These are phyloP conservation scores for Nidula microcarpa DNA, from an alignment of 768 basidiomycete species.

Conservation along the genomic window DNA sequence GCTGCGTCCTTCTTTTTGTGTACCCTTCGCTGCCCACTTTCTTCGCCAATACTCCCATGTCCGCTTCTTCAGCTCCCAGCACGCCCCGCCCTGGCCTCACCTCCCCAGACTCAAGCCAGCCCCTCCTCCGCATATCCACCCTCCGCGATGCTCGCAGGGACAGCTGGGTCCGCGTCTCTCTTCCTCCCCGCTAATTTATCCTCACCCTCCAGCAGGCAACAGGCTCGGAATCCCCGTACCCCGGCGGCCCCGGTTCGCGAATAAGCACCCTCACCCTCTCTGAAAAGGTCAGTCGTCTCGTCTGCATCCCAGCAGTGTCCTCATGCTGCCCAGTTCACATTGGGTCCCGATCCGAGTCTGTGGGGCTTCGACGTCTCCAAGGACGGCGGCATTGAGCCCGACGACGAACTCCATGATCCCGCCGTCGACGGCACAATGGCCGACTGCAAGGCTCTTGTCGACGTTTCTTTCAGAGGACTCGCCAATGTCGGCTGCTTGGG, in stretches of 20 bases:
- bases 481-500: conserved; percentile 71
- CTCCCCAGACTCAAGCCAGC: conserved; percentile 25
- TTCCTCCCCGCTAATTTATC: neutral
- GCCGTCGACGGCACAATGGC: conserved; percentile 23
- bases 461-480: conserved; percentile 57
- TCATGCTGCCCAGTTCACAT: conserved; percentile 43
- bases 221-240: conserved; percentile 42
- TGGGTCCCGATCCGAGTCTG: conserved; percentile 60
- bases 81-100: conserved; percentile 22
- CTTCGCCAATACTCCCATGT: conserved; percentile 16
- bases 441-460: conserved; percentile 26
- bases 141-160: conserved; percentile 34
- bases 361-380: conserved; percentile 64
- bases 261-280: conserved; percentile 40
- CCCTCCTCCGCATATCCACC: conserved; percentile 24
- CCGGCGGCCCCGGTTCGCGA: conserved; percentile 34
- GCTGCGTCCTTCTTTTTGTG: neutral
- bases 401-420: conserved; percentile 75
- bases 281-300: conserved; percentile 32
- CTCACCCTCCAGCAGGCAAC: conserved; percentile 15
- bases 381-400: conserved; percentile 50
- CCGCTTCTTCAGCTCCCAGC: conserved; percentile 17
- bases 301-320: neutral
- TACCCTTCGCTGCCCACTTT: conserved; percentile 10
- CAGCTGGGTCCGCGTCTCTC: conserved; percentile 30